phyloP scores from a whole-genome alignment of 2,329 filamentous ascomycete species.

The Pestalotiopsis sp. region DNA sequence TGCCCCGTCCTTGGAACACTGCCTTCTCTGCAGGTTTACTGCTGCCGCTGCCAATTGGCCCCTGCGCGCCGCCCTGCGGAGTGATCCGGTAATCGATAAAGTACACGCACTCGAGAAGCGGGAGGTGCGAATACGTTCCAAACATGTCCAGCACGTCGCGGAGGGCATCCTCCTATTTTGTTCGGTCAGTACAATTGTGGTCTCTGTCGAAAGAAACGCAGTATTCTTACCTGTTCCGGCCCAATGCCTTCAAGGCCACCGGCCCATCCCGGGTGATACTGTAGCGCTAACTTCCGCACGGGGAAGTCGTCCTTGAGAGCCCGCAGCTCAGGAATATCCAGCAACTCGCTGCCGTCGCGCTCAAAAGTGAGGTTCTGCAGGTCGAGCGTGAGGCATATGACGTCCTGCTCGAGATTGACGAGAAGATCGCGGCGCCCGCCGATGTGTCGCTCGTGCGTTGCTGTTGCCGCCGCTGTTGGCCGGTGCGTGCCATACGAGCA shows the following conservation, averaged over 20 bases:
- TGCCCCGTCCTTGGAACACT: neutral
- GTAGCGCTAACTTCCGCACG: neutral
- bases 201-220: neutral
- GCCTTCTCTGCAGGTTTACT: neutral
- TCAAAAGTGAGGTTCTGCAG: neutral
- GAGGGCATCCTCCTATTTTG: neutral
- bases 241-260: neutral
- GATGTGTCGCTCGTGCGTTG: neutral
- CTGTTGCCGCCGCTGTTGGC: neutral
- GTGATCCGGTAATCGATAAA: conserved; percentile 11
- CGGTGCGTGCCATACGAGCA: conserved; percentile 2
- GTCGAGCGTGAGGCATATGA: conserved; percentile 7
- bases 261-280: conserved; percentile 5
- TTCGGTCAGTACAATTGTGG: neutral
- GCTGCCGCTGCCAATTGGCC: neutral
- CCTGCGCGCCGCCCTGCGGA: neutral
- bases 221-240: neutral
- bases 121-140: neutral
- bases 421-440: neutral
- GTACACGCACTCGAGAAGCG: conserved; percentile 6
- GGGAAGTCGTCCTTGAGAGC: neutral
- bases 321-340: conserved; percentile 6
- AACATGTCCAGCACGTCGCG: conserved; percentile 1
- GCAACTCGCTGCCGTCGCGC: conserved; percentile 2
- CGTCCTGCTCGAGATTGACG: conserved; percentile 10